Base-by-base conservation (phyloP, 495 filamentous ascomycete species). In the Cairneyella variabilis region DNA sequence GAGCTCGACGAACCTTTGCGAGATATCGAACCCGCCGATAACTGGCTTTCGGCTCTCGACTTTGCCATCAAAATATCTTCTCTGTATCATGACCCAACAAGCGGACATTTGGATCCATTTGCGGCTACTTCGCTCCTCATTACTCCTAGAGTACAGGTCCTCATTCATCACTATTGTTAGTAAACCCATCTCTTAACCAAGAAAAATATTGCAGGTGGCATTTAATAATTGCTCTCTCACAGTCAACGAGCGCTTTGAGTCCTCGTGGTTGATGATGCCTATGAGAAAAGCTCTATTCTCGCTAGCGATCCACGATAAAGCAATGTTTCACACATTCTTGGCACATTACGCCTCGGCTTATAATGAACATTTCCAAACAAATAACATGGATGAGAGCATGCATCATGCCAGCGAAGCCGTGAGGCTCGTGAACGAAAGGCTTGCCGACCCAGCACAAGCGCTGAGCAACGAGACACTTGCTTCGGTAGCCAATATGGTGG, bases 181-280 rank as follows among this genome's bases (percentile, higher is more conserved):
- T n/a, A n/a, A n/a, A n/a, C n/a, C n/a, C n/a, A n/a, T n/a, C n/a
- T n/a, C n/a, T n/a, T n/a, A n/a, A n/a, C n/a, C n/a, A n/a, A n/a
- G n/a, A n/a, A n/a, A n/a, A n/a, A n/a, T n/a, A n/a, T n/a, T n/a
- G n/a, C n/a, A n/a, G n/a, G n/a, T n/a, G n/a, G n/a, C n/a, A n/a
- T n/a, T n/a, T n/a, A n/a, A n/a, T n/a, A n/a, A n/a, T n/a, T n/a
- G n/a, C n/a, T n/a, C n/a, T n/a, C n/a, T 37, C 17, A 16, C 25
- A 57, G 48, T 57, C 18, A 51, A 44, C 16, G 32, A 39, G 4
- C 38, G 47, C n/a, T 30, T 51, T 6, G n/a, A 44, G 22, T 46
- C 47, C 18, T 38, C 54, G n/a, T 57, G 54, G 54, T 40, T 57
- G 23, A 57, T 51, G 54, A 46, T 57, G 47, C 54, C 47, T 0